phyloP scores from a whole-genome alignment of 345 rosid species.

The Cochlearia excelsa region DNA sequence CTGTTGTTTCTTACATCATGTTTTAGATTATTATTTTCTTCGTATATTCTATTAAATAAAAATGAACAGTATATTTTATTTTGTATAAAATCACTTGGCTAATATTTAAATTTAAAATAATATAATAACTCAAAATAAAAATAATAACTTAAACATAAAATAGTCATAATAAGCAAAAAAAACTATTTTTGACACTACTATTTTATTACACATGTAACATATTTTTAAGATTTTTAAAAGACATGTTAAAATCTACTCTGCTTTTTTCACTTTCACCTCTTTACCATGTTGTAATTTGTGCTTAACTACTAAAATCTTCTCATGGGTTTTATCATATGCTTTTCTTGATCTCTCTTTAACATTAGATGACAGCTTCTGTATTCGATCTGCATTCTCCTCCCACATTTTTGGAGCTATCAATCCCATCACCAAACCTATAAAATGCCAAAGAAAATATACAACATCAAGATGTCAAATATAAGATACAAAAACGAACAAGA shows the following conservation, averaged over 20 bases:
- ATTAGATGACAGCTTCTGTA: conserved; percentile 1
- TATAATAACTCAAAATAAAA: too few species aligned
- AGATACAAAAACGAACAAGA: too few species aligned
- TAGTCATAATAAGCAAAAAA: too few species aligned
- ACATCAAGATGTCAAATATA: too few species aligned
- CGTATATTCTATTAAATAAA: too few species aligned
- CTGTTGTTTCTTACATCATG: too few species aligned
- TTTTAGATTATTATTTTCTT: too few species aligned
- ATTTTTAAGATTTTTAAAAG: neutral
- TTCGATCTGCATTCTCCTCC: conserved; percentile 15
- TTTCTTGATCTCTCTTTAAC: conserved; percentile 8
- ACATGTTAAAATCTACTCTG: neutral
- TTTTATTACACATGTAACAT: neutral
- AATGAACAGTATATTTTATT: too few species aligned
- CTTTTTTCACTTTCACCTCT: conserved; percentile 9
- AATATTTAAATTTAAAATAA: too few species aligned
- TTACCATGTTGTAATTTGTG: conserved; percentile 15
- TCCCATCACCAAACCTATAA: conserved; percentile 13
- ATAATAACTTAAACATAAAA: too few species aligned
- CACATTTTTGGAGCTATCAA: conserved; percentile 23
- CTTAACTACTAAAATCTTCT: conserved; percentile 17
- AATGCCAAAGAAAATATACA: neutral
- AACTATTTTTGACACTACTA: too few species aligned
- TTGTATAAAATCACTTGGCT: too few species aligned
- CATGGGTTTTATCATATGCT: neutral